These are phyloP conservation scores for Tulasnella calospora DNA, from an alignment of 768 basidiomycete species.

Conservation along the genomic window DNA sequence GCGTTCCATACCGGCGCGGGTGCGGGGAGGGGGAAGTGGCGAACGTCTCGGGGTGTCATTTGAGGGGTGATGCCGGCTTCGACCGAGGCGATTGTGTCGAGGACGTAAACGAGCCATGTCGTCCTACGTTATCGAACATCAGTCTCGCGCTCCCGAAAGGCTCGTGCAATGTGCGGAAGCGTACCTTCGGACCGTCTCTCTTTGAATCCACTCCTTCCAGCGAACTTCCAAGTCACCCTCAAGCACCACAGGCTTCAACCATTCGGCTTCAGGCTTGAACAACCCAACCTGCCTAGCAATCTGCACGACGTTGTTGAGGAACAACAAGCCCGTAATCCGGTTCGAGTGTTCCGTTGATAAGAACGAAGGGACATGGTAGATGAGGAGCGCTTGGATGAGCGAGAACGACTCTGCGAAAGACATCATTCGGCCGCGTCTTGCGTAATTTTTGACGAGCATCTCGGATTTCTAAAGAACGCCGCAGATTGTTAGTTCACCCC, in stretches of 20 bases:
- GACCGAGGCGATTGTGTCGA: constrained; percentile 39
- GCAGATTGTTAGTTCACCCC: background rate
- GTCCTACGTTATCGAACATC: constrained; percentile 13
- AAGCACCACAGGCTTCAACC: constrained; percentile 33
- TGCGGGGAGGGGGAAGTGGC: constrained; percentile 38
- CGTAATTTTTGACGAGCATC: constrained; percentile 35
- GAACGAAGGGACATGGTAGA: constrained; percentile 29
- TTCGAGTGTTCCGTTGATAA: constrained; percentile 37
- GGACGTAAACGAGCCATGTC: constrained; percentile 36
- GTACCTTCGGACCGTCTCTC: constrained; percentile 38
- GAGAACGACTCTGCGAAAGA: constrained; percentile 30
- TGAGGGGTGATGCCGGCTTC: constrained; percentile 37
- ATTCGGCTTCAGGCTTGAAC: constrained; percentile 35
- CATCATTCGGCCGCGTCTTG: background rate
- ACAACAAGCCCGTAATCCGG: constrained; percentile 34
- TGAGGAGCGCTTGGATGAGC: constrained; percentile 36
- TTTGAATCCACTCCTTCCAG: constrained; percentile 39
- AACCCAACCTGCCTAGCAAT: constrained; percentile 38
- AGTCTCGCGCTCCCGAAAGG: background rate
- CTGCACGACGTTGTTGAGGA: constrained; percentile 36
- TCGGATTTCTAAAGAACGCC: constrained; percentile 35
- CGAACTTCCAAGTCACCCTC: constrained; percentile 31
- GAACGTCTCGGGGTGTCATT: constrained; percentile 34
- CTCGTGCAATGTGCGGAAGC: constrained; percentile 28
- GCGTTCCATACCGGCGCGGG: constrained; percentile 40